These are phyloP conservation scores for Pleomassaria siparia DNA, from an alignment of 2,329 filamentous ascomycete species.

Conservation along the genomic window DNA sequence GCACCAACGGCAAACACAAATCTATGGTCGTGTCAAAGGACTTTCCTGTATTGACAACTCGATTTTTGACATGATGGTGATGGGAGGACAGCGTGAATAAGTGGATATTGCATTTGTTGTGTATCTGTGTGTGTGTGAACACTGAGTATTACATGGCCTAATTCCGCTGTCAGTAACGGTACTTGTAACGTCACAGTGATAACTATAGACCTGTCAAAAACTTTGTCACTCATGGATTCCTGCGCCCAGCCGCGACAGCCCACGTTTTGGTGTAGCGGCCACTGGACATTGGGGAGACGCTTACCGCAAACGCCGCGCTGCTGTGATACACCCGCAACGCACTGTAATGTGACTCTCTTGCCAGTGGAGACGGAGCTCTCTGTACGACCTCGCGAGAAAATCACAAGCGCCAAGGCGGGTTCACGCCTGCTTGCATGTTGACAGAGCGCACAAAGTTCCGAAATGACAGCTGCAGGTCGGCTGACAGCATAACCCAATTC, in stretches of 20 bases:
- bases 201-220: conserved; percentile 36
- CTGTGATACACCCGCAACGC: conserved; percentile 33
- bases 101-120: conserved; percentile 12
- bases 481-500: conserved; percentile 16
- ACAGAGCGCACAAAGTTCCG: conserved; percentile 18
- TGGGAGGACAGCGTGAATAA: conserved; percentile 23
- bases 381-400: conserved; percentile 26
- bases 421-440: conserved; percentile 35
- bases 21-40: conserved; percentile 12
- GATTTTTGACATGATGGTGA: conserved; percentile 36
- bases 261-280: conserved; percentile 33
- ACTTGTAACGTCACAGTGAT: conserved; percentile 17
- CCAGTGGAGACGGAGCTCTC: conserved; percentile 22
- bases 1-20: conserved; percentile 23
- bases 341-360: conserved; percentile 32
- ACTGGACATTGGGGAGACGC: conserved; percentile 19
- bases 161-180: conserved; percentile 32
- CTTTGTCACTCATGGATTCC: conserved; percentile 25
- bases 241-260: conserved; percentile 27
- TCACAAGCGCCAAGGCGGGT: conserved; percentile 11
- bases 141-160: conserved; percentile 27
- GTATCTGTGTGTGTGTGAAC: conserved; percentile 11
- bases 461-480: conserved; percentile 24
- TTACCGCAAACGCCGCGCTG: conserved; percentile 22
- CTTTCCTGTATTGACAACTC: conserved; percentile 23